Base-by-base conservation (phyloP, 495 filamentous ascomycete species). In the Neurospora tetrasperma region DNA sequence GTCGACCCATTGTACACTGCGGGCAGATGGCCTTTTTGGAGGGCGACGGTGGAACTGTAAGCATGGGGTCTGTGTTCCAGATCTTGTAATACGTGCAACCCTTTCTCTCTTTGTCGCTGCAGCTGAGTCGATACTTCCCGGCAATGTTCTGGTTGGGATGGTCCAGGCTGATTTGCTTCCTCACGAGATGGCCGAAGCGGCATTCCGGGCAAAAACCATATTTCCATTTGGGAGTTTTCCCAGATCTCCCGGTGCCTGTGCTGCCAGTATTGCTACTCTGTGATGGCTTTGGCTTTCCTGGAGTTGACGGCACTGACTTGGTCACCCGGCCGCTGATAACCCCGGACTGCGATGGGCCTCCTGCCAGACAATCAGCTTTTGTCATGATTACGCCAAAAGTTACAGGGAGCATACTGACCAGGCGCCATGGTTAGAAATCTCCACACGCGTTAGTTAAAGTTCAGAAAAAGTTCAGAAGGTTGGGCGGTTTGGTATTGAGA, bases 161-260 rank as follows among this genome's bases (percentile, higher is more conserved):
- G 14, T 70, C 23, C 39, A 41, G 75, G n/a, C 73, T 71, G 69
- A 68, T 69, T 31, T 42, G 70, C 18, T 38, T 20, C n/a, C 72
- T 70, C n/a, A 74, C 46, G 40, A 72, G 74, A 18, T 70, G 69
- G 43, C 76, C 76, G 10, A 42, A 73, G 8, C 4, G 5, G 71
- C 76, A 77, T 43, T 48, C 9, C 1, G 76, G 76, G 44, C 76
- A 77, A 18, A 62, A 75, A 18, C 76, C 76, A 62, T 76, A 74
- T 66, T 66, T 66, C 12, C 12, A 66, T 44, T 75, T 77, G n/a
- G 48, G 48, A 68, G 54, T 72, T 27, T n/a, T 44, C 6, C 38
- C n/a, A 40, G 41, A 40, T 40, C 38, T 39, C 14, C 41, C 69
- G 14, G 16, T 23, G 39, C 20, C 11, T 12, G 14, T 73, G 41